Base-by-base conservation (phyloP, 768 basidiomycete species). In the Cystobasidium onofrii region DNA sequence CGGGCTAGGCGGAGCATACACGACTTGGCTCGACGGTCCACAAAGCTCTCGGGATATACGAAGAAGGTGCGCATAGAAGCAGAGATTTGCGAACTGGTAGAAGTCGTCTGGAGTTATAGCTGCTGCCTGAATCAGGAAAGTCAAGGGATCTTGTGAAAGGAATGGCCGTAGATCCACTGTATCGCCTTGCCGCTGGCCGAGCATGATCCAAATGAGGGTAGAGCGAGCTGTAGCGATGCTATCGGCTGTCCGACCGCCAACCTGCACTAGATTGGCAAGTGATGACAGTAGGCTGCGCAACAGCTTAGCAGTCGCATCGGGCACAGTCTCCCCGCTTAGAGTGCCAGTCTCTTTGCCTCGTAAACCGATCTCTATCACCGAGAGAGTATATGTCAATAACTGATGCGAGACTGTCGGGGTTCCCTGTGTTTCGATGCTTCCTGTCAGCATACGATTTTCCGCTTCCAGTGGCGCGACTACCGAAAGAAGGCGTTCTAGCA, bases 71-170 rank as follows among this genome's bases (percentile, higher is more conserved):
- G 91, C 91, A 79, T 96, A 97, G 81, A 94, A 98, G 0, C 89
- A 86, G 77, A 97, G 85, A 44, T 90, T 84, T n/a, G 92, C 85
- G 55, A 95, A 89, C 77, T 96, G 90, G 36, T 89, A 87, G 31
- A 99, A 85, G 79, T 92, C 89, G 75, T 93, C 90, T 0, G 92
- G 94, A 0, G 89, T 88, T 55, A 96, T 88, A 1, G 90, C 89
- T 0, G 94, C 93, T 0, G 89, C 87, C 82, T 99, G 95, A 29
- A 95, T 85, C 25, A 99, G 85, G 44, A 95, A 85, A 1, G 90
- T 89, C 77, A 97, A 88, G 0, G 96, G 94, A 80, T 96, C 92
- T 23, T 94, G 86, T 1, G 91, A 86, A 17, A 98, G 87, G 0
- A 97, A 83, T 0, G 94, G 93, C 69, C 88, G 89, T 0, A 90